Base-by-base conservation (phyloP, 164 flowering plant genomes). In the Liriodendron chinense region DNA sequence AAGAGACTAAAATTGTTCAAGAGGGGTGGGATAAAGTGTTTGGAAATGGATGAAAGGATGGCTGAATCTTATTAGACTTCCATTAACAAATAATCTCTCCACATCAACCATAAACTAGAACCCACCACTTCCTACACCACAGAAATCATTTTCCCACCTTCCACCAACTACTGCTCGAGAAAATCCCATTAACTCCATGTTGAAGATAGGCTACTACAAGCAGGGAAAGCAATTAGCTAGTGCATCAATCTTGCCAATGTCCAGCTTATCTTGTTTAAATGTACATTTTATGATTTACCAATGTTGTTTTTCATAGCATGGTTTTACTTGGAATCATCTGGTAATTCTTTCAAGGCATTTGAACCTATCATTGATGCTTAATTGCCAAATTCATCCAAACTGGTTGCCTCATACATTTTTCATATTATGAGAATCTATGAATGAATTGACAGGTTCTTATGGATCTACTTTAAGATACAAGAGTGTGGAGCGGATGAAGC, bases 381-480 rank as follows among this genome's bases (percentile, higher is more conserved):
- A 12, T 53, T 53, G 18, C 59, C 59, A 53, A 53, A 16, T 53
- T 34, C 43, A 34, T 34, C 43, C 43, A 34, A 34, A 7, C 43
- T 34, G 43, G 5, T 34, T 34, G 5, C 43, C 7, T 34, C 43
- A 34, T 34, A 34, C 43, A 53, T 53, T 53, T 67, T 5, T 67
- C 68, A 48, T 47, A 2, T 59, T 59, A 8, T 22, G n/a, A 21
- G 18, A 20, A 47, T 69, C 23, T 61, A n/a, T 76, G 22, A 26
- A 67, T 67, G 16, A 18, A 67, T 67, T 79, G 43, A 47, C 87
- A 96, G 99, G 91, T 71, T 96, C 99, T 4, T 96, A 96, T 83
- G 99, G 99, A 23, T 96, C 97, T 43, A 96, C 99, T 23, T 73
- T 94, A 59, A 89, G 97, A 23, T 94, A 94, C 87, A 94, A 96